Evolutionary conservation across 345 rosid species (phyloP), one percentile per base, ranked within the genome.

Genomic region (Conringia planisiliqua): DNA sequence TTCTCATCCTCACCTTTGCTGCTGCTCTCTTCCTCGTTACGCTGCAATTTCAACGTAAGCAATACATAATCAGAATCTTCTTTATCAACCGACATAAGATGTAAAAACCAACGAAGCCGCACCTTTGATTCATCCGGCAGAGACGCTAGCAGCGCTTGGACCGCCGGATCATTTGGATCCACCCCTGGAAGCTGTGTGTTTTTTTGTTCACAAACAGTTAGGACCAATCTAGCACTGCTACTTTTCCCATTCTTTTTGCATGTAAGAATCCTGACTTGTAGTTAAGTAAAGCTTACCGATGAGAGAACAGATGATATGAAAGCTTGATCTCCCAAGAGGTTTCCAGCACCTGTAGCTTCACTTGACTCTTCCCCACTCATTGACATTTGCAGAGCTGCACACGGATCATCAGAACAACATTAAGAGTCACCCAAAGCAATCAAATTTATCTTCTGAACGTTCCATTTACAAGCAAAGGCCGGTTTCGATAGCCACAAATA

Each of bases 111-210:
- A 69, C 26, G 51, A 50, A 61, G 35, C 57, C 81, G 4, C 62
- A 90, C 97, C 89, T 90, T 89, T 62, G 88, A 76, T 57, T 87
- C 89, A 47, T 82, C 79, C 71, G 80, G 87, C 75, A 90, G 74
- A 70, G 94, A 87, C 16, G 89, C 90, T 56, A 89, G 87, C 77
- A 90, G 80, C 47, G 84, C 92, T 71, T 85, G 83, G 33, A 90
- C 88, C 13, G 87, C 80, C 62, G 90, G 94, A 77, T 90, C 90
- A 70, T 90, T 86, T 26, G 90, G 88, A 78, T 90, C 92, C 77
- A 90, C 92, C 67, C 97, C 92, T 43, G 94, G 97, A 82, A 90
- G 94, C 97, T 90, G 87, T 32, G 35, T 32, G 35, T 32, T 5
- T 30, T 30, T 43, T 40, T 16, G 44, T 46, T 57, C 72, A 71